Percentiles rank a stretch among this genome's conserved stretches.
These are phyloP conservation scores for Syzygium aromaticum DNA, from an alignment of 345 rosid species.

Conservation along the genomic window DNA sequence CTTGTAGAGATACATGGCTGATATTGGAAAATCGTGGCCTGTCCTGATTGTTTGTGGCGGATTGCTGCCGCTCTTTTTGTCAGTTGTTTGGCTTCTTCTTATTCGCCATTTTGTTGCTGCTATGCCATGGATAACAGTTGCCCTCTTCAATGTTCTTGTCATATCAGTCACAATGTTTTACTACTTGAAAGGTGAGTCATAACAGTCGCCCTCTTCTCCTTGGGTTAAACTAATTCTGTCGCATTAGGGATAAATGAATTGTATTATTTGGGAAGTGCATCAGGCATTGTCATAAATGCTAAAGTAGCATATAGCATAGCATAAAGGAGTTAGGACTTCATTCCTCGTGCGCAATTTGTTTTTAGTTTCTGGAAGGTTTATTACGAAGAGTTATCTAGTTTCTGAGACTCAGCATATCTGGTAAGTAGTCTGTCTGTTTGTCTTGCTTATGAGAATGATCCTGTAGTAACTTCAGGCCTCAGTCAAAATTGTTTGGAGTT, in stretches of 20 bases:
- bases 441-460: not conserved
- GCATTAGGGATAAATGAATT: not conserved
- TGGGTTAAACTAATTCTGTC: not conserved
- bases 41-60: slow-evolving; percentile 95
- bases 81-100: slow-evolving; percentile 86
- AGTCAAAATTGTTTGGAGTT: not conserved
- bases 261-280: not conserved
- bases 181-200: slow-evolving; percentile 69
- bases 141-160: slow-evolving; percentile 69
- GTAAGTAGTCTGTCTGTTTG: not conserved
- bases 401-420: not conserved
- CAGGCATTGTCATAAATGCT: not conserved
- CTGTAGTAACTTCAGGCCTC: not conserved
- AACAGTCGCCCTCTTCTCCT: not conserved
- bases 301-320: not conserved
- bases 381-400: not conserved
- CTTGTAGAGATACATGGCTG: slow-evolving; percentile 90
- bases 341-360: not conserved
- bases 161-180: slow-evolving; percentile 75
- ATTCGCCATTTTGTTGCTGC: slow-evolving; percentile 90
- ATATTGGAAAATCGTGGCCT: slow-evolving; percentile 93
- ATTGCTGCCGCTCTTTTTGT: slow-evolving; percentile 74
- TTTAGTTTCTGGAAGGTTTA: not conserved
- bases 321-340: not conserved
- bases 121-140: slow-evolving; percentile 98